Evolutionary conservation across 2,329 filamentous ascomycete species (phyloP).

Genomic region (Torrubiella hemipterigena): DNA sequence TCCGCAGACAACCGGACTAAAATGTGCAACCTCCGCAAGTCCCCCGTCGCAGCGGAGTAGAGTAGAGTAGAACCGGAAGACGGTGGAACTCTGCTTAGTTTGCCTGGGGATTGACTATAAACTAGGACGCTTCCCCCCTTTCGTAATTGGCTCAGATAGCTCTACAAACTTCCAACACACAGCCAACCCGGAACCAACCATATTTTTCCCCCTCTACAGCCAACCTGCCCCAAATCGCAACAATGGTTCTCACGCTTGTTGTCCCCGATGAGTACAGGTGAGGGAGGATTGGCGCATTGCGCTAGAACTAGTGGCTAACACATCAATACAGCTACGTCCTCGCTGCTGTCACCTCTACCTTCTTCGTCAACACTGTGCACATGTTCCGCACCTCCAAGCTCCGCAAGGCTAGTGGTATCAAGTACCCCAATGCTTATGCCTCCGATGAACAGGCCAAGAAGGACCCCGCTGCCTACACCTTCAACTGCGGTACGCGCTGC

Average conservation of each 20-base stretch:
- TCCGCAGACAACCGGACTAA: too few relatives aligned
- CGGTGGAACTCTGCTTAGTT: too few relatives aligned
- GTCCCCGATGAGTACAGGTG: constrained; percentile 40
- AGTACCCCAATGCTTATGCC: constrained; percentile 48
- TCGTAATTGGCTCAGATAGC: too few relatives aligned
- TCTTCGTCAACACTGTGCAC: constrained; percentile 47
- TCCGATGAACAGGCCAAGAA: constrained; percentile 39
- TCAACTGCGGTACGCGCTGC: constrained; percentile 46
- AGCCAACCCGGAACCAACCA: neutral
- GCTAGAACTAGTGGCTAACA: neutral
- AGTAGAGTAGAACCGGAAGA: too few relatives aligned
- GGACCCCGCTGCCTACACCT: constrained; percentile 39
- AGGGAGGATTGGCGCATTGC: constrained; percentile 8
- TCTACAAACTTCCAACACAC: too few relatives aligned
- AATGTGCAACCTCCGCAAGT: too few relatives aligned
- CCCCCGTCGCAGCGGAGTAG: too few relatives aligned
- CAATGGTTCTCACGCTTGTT: constrained; percentile 30
- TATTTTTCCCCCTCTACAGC: too few relatives aligned
- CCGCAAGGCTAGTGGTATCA: constrained; percentile 40
- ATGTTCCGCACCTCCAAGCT: constrained; percentile 28
- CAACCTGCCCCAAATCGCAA: constrained; percentile 10
- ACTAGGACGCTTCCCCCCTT: too few relatives aligned
- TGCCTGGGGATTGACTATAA: too few relatives aligned
- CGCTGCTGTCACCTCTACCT: constrained; percentile 40
- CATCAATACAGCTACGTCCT: constrained; percentile 47